These are phyloP conservation scores for Teunomyces aglyptinius DNA, from an alignment of 805 yeast genomes.

Conservation along the genomic window DNA sequence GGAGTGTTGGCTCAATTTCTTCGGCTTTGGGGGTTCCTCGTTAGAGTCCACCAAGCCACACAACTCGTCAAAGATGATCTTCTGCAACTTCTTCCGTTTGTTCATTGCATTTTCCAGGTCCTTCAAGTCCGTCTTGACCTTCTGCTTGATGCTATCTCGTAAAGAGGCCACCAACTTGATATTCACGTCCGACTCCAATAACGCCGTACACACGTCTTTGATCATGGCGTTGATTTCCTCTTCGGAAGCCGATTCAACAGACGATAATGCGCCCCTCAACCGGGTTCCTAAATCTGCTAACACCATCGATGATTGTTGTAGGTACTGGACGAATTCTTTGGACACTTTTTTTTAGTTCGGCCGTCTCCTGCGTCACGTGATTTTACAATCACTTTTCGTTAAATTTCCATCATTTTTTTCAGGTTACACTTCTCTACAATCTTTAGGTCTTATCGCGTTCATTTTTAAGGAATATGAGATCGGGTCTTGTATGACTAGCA, in stretches of 20 bases:
- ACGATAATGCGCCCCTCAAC: constrained; percentile 41
- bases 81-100: constrained; percentile 82
- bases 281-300: constrained; percentile 46
- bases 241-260: constrained; percentile 40
- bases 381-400: too few relatives aligned
- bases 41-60: constrained; percentile 80
- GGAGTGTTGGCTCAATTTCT: constrained; percentile 54
- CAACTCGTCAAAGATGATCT: constrained; percentile 91
- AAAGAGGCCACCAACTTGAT: constrained; percentile 75
- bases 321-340: background rate
- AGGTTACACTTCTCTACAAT: background rate
- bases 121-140: constrained; percentile 56
- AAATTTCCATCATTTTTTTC: background rate
- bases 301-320: constrained; percentile 28
- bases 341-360: background rate
- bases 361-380: background rate
- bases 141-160: constrained; percentile 53
- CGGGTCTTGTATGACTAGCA: constrained; percentile 3
- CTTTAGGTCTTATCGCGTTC: background rate
- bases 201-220: constrained; percentile 86
- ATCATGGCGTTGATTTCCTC: constrained; percentile 52
- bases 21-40: constrained; percentile 69
- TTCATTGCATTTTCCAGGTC: constrained; percentile 51
- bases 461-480: background rate
- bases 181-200: constrained; percentile 92